Evolutionary conservation across 768 basidiomycete species (phyloP).

Genomic region (Russula compacta): DNA sequence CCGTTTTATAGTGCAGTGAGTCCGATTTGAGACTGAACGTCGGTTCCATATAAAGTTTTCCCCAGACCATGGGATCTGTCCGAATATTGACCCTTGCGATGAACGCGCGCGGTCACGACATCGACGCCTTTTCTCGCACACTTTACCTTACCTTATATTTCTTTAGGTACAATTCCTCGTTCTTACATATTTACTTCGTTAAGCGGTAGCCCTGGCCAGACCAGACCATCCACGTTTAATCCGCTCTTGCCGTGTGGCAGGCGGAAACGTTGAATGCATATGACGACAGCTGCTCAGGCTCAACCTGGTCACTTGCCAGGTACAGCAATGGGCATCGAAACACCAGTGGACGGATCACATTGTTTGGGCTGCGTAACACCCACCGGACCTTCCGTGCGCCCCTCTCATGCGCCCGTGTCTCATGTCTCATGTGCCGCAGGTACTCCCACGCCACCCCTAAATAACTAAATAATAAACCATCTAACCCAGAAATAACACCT

Average conservation of each 20-base stretch:
- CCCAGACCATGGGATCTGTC: not conserved
- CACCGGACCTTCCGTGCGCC: not conserved
- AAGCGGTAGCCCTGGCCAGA: not conserved
- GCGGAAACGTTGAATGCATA: not conserved
- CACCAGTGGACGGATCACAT: constrained; percentile 1
- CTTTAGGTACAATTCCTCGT: not conserved
- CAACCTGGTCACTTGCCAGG: not conserved
- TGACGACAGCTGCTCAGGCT: not conserved
- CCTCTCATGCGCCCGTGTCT: no score
- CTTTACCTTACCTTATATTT: not conserved
- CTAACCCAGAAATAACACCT: not conserved
- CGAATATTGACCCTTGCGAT: not conserved
- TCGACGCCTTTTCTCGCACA: not conserved
- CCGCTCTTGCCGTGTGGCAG: no score
- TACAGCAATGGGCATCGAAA: not conserved
- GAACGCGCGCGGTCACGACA: not conserved
- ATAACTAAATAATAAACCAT: not conserved
- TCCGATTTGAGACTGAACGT: no score
- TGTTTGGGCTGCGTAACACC: not conserved
- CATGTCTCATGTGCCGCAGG: no score
- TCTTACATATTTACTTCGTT: not conserved
- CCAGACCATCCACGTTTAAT: not conserved
- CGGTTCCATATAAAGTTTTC: not conserved
- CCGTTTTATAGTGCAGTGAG: not conserved
- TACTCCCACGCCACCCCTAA: no score